Base-by-base conservation (phyloP, 352 stramenopile genomes). In the Peronospora destructor region DNA sequence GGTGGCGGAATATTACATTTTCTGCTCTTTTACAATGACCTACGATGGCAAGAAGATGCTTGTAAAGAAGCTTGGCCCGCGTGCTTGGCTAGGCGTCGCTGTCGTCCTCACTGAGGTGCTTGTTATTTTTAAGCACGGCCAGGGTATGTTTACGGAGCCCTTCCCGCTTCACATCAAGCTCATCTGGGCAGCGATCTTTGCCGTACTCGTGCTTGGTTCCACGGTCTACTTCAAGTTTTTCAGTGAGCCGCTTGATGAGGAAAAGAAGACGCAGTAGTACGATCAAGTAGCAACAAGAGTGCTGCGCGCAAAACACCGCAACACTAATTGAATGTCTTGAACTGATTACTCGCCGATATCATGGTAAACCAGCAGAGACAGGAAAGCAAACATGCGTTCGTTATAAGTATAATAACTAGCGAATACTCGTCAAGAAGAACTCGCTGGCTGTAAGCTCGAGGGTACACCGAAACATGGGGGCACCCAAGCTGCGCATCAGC, bases 1-100 rank as follows among this genome's bases (percentile, higher is more conserved):
- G 2, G 79, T 91, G 29, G 84, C 84, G 5, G 84, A 95, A 61
- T 95, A 89, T 59, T 95, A 95, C 65, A 85, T 92, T 38, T 95
- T 93, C 56, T 90, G 76, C 49, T 85, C 84, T 10, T 91, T 94
- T 54, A 91, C 83, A 23, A 75, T 87, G 58, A 78, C 79, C 49
- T 72, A 77, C 11, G 68, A 65, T 43, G 61, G 62, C 30, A 62
- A 68, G 29, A 67, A 78, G n/a, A 63, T 71, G 43, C 75, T 75
- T 0, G 77, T 90, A 25, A 85, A 81, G 65, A 93, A 93, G 55
- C 58, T 93, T 25, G 83, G 83, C 0, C 83, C 83, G 21, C 79
- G 80, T 14, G 83, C 83, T 5, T 93, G 83, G 83, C 68, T 93
- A 11, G 83, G 83, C 11, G 62, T 93, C n/a, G 66, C 75, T 7